Base-by-base conservation (phyloP, 129 eudicot species). In the Erigeron canadensis region DNA sequence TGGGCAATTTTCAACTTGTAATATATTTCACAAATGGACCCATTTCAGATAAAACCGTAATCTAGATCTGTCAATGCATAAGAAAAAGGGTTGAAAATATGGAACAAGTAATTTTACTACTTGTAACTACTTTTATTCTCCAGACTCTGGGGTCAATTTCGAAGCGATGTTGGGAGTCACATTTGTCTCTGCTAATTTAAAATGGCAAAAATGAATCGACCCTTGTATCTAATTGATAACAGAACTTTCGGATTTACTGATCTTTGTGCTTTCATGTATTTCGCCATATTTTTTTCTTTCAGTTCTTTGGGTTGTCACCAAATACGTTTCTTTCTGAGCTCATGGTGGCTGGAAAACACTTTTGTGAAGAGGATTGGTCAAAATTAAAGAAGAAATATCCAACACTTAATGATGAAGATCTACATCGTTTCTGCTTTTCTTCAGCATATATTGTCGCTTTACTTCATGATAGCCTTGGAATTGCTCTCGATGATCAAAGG, bases 361-460 rank as follows among this genome's bases (percentile, higher is more conserved):
- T 89, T 38, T 93, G 98, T 77, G 92, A 76, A 79, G 95, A 84
- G 54, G 92, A 89, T 63, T 93, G 98, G 98, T 82, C 90, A 51
- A 74, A 77, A 3, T 76, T 89, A 71, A 87, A 80, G 79, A 56
- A 63, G 67, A 87, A 87, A 68, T 84, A 89, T 71, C 76, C 65
- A 18, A 65, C 68, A 28, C 45, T 78, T 23, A 84, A 82, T 21
- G 95, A 87, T 47, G 98, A 89, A 80, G 98, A 93, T 77, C 83
- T 93, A 76, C 83, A 68, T 72, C 90, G 68, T 19, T 89, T 78
- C 54, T 93, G 98, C 80, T 87, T 93, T 81, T 93, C 98, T 54
- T 85, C 95, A 9, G 98, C 98, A 46, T 93, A 93, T 77, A 93
- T 93, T 44, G 87, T 89, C 63, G 98, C 96, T 82, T 79, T 93